These are phyloP conservation scores for Paecilomyces sp. DNA, from an alignment of 2,329 filamentous ascomycete genomes.

Conservation along the genomic window DNA sequence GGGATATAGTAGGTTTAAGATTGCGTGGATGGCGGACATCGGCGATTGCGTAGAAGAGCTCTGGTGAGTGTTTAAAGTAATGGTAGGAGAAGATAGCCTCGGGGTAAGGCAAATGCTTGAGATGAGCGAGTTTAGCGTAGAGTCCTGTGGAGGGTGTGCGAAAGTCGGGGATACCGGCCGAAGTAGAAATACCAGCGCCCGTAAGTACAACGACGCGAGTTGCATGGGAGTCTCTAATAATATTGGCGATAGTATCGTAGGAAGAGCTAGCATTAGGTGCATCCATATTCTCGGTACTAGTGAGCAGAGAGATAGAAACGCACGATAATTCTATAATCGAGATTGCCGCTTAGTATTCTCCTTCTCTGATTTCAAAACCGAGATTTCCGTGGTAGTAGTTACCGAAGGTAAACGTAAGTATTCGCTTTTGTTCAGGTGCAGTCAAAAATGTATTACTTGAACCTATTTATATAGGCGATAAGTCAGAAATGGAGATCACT, in stretches of 20 bases:
- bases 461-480: no score
- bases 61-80: constrained; percentile 70
- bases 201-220: constrained; percentile 18
- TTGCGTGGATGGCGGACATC: constrained; percentile 81
- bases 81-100: constrained; percentile 82
- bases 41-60: constrained; percentile 79
- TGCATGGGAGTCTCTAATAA: not conserved
- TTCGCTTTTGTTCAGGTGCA: no score
- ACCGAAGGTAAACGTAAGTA: no score
- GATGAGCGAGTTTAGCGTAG: constrained; percentile 71
- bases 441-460: no score
- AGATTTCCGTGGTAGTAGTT: no score
- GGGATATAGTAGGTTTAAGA: constrained; percentile 72
- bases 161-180: constrained; percentile 71
- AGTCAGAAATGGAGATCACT: no score
- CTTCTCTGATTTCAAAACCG: no score
- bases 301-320: not conserved
- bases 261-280: not conserved
- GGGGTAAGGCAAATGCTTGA: constrained; percentile 71
- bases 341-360: no score
- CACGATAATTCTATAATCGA: no score
- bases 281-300: not conserved
- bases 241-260: not conserved
- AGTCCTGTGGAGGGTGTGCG: constrained; percentile 76
- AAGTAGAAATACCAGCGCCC: constrained; percentile 62